phyloP scores from a whole-genome alignment of 768 basidiomycete genomes.

The Lepiota venenata region DNA sequence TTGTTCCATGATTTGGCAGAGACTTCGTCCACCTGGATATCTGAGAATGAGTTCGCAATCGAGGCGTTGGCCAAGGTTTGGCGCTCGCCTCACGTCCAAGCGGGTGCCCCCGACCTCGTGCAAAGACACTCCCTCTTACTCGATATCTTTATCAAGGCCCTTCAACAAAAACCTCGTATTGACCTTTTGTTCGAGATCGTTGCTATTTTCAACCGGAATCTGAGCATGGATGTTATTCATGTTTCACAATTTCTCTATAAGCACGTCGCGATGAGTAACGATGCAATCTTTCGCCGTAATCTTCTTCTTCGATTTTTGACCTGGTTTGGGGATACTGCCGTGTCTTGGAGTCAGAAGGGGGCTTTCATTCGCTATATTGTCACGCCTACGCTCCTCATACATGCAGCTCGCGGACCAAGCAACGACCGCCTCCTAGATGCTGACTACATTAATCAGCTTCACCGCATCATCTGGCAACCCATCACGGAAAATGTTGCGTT shows the following conservation, averaged over 20 bases:
- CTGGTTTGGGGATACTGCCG: slow-evolving; percentile 69
- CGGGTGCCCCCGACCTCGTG: slow-evolving; percentile 46
- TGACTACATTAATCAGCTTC: slow-evolving; percentile 67
- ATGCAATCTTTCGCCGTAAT: slow-evolving; percentile 72
- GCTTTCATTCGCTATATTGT: slow-evolving; percentile 79
- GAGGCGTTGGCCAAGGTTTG: slow-evolving; percentile 74
- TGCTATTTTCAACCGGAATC: slow-evolving; percentile 72
- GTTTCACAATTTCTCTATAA: slow-evolving; percentile 83
- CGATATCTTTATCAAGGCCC: slow-evolving; percentile 71
- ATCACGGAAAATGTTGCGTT: slow-evolving; percentile 55
- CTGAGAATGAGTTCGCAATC: slow-evolving; percentile 61
- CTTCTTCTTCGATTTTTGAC: slow-evolving; percentile 80
- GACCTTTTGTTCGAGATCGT: slow-evolving; percentile 89
- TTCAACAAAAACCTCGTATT: slow-evolving; percentile 71
- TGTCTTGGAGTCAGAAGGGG: slow-evolving; percentile 75
- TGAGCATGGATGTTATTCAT: slow-evolving; percentile 77
- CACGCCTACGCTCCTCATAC: slow-evolving; percentile 81
- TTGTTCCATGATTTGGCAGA: slow-evolving; percentile 74
- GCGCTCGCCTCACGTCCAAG: slow-evolving; percentile 48
- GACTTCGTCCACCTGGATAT: slow-evolving; percentile 68
- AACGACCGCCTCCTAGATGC: slow-evolving; percentile 65
- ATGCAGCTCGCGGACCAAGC: slow-evolving; percentile 52
- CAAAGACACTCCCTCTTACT: slow-evolving; percentile 66
- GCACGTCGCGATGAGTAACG: slow-evolving; percentile 74
- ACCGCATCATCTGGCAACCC: slow-evolving; percentile 79